Conservation (phyloP, 495 filamentous ascomycete species). For the Penicillium taxi region DNA sequence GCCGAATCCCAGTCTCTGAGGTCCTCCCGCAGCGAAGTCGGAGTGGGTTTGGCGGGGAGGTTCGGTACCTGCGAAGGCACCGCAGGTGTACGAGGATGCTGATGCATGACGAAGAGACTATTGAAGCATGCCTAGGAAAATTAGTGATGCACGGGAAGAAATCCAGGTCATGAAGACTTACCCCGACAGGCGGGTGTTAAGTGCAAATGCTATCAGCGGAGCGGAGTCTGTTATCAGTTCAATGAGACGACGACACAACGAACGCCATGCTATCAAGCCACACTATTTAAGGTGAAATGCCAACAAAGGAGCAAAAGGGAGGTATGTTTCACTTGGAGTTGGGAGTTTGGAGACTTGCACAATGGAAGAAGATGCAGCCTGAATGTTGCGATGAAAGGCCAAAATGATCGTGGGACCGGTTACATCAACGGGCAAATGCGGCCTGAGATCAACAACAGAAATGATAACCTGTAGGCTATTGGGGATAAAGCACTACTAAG, state of each 20-base stretch:
- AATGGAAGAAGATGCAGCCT: too few relatives aligned
- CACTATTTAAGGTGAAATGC: neutral
- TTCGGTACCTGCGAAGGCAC: conserved; percentile 50
- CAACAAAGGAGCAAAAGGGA: neutral
- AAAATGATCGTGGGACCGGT: too few relatives aligned
- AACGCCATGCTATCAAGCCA: conserved; percentile 35
- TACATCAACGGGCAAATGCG: too few relatives aligned
- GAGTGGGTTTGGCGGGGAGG: conserved; percentile 56
- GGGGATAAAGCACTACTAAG: conserved; percentile 6
- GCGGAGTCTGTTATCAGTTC: conserved; percentile 27
- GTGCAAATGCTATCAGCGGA: conserved; percentile 19
- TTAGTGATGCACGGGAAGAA: neutral
- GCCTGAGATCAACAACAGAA: too few relatives aligned
- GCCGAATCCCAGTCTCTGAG: conserved; percentile 51
- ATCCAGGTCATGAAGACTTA: conserved; percentile 5
- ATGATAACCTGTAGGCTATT: conserved; percentile 14
- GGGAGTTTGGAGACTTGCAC: too few relatives aligned
- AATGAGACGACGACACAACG: conserved; percentile 24
- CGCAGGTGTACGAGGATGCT: conserved; percentile 65
- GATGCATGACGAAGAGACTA: conserved; percentile 62
- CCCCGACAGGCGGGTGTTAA: conserved; percentile 10
- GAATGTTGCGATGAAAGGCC: too few relatives aligned
- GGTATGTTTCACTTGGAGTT: too few relatives aligned
- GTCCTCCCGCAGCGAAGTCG: conserved; percentile 62
- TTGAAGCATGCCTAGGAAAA: too few relatives aligned